Evolutionary conservation across 2,329 filamentous ascomycete genomes (phyloP), one percentile per base, ranked within the genome.

Genomic region (Rhynchosporium graminicola): DNA sequence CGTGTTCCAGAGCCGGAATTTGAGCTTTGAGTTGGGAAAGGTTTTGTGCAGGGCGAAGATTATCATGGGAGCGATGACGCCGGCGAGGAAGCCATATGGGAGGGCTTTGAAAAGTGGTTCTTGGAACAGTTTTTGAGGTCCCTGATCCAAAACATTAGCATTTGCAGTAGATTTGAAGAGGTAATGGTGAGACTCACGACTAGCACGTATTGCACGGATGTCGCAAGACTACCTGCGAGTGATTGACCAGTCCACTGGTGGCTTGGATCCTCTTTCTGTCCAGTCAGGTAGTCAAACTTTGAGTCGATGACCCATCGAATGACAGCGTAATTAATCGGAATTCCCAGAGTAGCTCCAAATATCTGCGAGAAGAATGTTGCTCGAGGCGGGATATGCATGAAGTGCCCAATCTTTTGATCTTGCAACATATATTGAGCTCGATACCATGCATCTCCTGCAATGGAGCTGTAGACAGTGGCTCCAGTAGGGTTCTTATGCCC

Each of bases 361-460:
- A 87, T 76, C 68, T 87, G 84, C 1, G 82, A 83, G 71, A 86
- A 84, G 75, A 87, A 87, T 5, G 86, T 80, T 0, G 80, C 76
- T 13, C 81, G 80, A 1, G 84, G 84, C 0, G 84, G 82, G 0
- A 87, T 78, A 58, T 87, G 83, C 80, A 85, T 84, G 66, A 87
- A 87, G 66, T 87, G 83, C 0, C 83, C 84, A 20, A 87, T 84
- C 69, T 87, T 85, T 70, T 83, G 82, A 68, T 87, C 85, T 67
- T 87, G 83, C 0, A 87, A 75, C 77, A 85, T 84, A 28, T 80
- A 78, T 65, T 83, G 82, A 0, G 82, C 82, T 26, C 82, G 74
- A 62, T 85, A 86, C 84, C 84, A 87, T 2, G 84, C 83, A 59
- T 86, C 83, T 13, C 84, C 84, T 1, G 84, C 83, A 15, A 87